Evolutionary conservation across 1,284 basidiomycete species (phyloP), one percentile per base, ranked within the genome.

Genomic region (Serendipita sp.): DNA sequence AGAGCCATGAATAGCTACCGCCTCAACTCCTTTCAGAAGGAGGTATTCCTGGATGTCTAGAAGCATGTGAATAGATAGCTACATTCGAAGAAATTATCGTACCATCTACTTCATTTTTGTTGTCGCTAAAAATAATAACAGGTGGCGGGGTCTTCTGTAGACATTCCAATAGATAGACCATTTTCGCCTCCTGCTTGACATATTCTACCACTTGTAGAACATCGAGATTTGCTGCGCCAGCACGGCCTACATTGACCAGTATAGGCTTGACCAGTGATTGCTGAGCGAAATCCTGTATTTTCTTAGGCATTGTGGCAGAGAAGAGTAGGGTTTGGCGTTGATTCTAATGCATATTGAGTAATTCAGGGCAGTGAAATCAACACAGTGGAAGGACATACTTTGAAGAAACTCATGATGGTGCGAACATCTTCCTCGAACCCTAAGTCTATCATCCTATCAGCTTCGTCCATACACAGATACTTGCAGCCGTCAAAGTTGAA

Each of bases 71-170:
- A 64, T 53, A 61, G 32, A 12, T 8, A 61, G 60, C 42, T 42
- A 15, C 47, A 63, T 43, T 22, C 5, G 44, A n/a, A 22, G 13
- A 61, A 13, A 22, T 50, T 17, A 10, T 67, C 78, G 68, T 67
- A 91, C 91, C 93, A 72, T 99, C 96, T 22, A 99, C 96, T 72
- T 99, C 96, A 70, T 98, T 98, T 79, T 99, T 99, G 77, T 96
- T 98, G 72, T 99, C 95, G 68, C 90, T 93, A 73, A 99, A 99
- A 63, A 99, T 84, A 73, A 99, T 97, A 62, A 96, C 93, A 0
- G 96, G 96, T 10, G 96, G 96, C 0, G 96, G 88, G 1, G 96
- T 99, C 77, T 99, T 99, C 72, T 99, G 96, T 65, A 99, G 74
- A 73, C 93, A 96, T 73, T 99, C 96, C 53, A 99, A 78, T 13